These are phyloP conservation scores for Globisporangium orthogonon DNA, from an alignment of 352 stramenopile genomes.

Conservation along the genomic window DNA sequence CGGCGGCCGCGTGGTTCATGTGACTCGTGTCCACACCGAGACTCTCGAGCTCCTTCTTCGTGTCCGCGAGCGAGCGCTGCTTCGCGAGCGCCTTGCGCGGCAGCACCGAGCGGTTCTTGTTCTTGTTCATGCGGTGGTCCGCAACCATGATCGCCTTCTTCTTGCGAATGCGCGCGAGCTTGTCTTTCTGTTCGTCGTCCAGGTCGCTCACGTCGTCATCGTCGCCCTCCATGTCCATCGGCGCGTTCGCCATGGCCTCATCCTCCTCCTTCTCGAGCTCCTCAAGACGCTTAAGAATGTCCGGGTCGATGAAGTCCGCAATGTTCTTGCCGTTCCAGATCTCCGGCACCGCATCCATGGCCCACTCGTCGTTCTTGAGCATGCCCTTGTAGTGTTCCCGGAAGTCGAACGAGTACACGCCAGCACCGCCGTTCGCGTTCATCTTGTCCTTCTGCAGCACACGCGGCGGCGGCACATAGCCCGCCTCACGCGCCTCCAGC, in stretches of 20 bases:
- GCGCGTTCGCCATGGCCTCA: conserved; percentile 89
- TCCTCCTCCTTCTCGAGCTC: conserved; percentile 97
- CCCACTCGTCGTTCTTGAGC: conserved; percentile 95
- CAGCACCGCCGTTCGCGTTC: conserved; percentile 95
- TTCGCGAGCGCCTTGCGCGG: conserved; percentile 85
- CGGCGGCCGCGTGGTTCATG: conserved; percentile 86
- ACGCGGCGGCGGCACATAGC: conserved; percentile 27
- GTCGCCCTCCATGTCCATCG: conserved; percentile 77
- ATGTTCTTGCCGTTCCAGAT: conserved; percentile 99
- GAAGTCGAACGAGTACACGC: conserved; percentile 97
- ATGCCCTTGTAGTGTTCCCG: conserved; percentile 95
- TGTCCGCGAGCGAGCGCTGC: conserved; percentile 62
- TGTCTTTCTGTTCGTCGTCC: conserved; percentile 95
- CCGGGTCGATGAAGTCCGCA: conserved; percentile 97
- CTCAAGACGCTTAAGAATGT: conserved; percentile 96
- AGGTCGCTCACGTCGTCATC: conserved; percentile 88
- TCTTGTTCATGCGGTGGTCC: conserved; percentile 90
- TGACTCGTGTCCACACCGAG: conserved; percentile 88
- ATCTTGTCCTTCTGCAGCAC: conserved; percentile 83
- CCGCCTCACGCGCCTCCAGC: conserved; percentile 62
- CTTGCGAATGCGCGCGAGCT: conserved; percentile 71
- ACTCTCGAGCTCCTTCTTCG: conserved; percentile 89
- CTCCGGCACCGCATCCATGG: conserved; percentile 96
- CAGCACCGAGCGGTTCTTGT: conserved; percentile 91
- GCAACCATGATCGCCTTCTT: conserved; percentile 84